Conservation (phyloP, 2,329 filamentous ascomycete genomes). For the Neofusicoccum umdonicola region DNA sequence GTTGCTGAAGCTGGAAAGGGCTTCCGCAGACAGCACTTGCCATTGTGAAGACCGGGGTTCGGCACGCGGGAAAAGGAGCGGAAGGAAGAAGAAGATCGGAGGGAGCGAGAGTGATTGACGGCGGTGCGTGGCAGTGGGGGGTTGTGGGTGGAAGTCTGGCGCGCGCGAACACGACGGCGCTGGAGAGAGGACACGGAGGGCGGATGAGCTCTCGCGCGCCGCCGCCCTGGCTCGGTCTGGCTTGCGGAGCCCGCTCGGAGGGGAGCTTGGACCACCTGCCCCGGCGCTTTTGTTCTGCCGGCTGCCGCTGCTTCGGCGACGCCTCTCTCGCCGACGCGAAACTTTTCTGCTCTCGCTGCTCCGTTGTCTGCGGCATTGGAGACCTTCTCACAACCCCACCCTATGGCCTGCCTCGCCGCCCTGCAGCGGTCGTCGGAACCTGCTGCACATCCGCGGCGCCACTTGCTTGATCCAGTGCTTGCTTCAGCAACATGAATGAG, state of each 20-base stretch:
- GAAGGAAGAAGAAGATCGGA: not conserved
- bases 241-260: not conserved
- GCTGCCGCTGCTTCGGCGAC: not conserved
- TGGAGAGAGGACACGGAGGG: conserved; percentile 14
- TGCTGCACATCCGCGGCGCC: too few species aligned
- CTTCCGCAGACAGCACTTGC: conserved; percentile 17
- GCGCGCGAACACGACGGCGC: not conserved
- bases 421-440: too few species aligned
- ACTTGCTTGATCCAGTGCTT: too few species aligned
- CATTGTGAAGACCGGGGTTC: conserved; percentile 7
- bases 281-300: conserved; percentile 2
- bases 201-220: conserved; percentile 8
- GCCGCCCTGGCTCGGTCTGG: not conserved
- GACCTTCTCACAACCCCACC: not conserved
- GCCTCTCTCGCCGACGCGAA: not conserved
- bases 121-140: not conserved
- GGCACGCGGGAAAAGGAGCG: conserved; percentile 1
- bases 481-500: too few species aligned
- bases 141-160: not conserved
- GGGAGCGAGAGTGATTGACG: not conserved
- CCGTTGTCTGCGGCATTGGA: too few species aligned
- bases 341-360: not conserved
- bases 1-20: conserved; percentile 6
- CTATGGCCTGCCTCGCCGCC: too few species aligned
- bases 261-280: not conserved